Base-by-base conservation (phyloP, 2,329 filamentous ascomycete species). In the Claviceps sp. region DNA sequence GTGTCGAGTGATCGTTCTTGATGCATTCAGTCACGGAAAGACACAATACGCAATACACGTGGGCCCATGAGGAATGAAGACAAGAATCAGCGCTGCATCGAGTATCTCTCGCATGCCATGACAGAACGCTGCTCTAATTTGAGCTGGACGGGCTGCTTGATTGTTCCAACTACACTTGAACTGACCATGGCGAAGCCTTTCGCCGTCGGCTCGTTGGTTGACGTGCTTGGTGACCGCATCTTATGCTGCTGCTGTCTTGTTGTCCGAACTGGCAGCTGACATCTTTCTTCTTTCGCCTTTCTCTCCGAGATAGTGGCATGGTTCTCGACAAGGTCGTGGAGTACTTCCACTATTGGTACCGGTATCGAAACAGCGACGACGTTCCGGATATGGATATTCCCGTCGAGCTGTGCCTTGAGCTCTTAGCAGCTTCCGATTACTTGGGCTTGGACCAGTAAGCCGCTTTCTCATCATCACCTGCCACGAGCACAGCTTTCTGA, bases 261-360 rank as follows among this genome's bases (percentile, higher is more conserved):
- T 52, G 26, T 26, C 34, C 34, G 48, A 51, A 36, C 34, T 18
- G 41, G 53, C 53, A 53, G 48, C 53, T 54, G 51, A 53, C 50
- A 20, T 48, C 42, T 45, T 44, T n/a, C 48, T 47, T n/a, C 50
- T 52, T 48, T 42, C n/a, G n/a, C 56, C 16, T 22, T 4, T 8
- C 24, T n/a, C 46, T n/a, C 6, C n/a, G 45, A 51, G 36, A 59
- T 64, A 89, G 85, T 67, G 84, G 81, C 57, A 72, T 84, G 50
- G 78, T 89, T 5, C 78, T 91, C 2, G 86, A 90, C 65, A 89
- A 88, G 64, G 82, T 90, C 36, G 85, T 83, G 65, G 85, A 90
- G 68, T 91, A 90, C 68, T 83, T 89, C 56, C 86, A 89, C 64
- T 90, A 89, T 71, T 86, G 85, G 72, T 83, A 89, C 67, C 84